A percentile compares a stretch with the other conserved stretches of the same genome.
phyloP scores from a whole-genome alignment of 1,284 basidiomycete species.

The Microbotryum saponariae region DNA sequence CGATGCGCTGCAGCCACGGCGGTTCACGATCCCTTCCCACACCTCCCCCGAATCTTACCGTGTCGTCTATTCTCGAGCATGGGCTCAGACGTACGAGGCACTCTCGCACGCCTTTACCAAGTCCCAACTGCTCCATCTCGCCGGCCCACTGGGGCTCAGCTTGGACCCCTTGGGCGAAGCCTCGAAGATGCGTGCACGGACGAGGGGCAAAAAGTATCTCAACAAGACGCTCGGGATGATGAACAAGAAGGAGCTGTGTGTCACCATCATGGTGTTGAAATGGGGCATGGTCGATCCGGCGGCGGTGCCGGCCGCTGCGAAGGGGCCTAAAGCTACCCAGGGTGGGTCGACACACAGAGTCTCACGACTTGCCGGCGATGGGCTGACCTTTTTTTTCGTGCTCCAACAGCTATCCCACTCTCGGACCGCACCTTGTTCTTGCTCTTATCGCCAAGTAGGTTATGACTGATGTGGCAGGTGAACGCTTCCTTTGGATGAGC shows the following conservation, averaged over 20 bases:
- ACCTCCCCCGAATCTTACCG: conserved; percentile 20
- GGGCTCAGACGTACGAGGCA: neutral
- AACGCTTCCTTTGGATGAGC: neutral
- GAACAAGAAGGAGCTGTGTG: conserved; percentile 19
- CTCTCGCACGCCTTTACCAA: conserved; percentile 19
- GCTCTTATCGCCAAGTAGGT: conserved; percentile 23
- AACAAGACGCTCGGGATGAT: conserved; percentile 22
- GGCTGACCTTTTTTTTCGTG: neutral
- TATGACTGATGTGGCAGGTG: neutral
- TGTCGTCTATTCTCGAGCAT: conserved; percentile 11
- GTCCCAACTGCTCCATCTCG: conserved; percentile 7
- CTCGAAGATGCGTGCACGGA: conserved; percentile 2
- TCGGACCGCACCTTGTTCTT: conserved; percentile 23
- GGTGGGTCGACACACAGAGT: conserved; percentile 2
- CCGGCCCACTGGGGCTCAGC: neutral
- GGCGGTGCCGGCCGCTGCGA: conserved; percentile 1
- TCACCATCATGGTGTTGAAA: conserved; percentile 19
- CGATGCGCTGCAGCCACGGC: conserved; percentile 3
- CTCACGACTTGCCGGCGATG: too few relatives aligned
- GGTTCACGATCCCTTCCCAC: conserved; percentile 13
- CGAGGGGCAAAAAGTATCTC: conserved; percentile 12
- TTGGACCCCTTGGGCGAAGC: neutral
- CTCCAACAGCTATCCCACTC: conserved; percentile 6
- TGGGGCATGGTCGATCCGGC: conserved; percentile 21
- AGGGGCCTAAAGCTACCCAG: conserved; percentile 1